These are phyloP conservation scores for Acer negundo DNA, from an alignment of 345 rosid genomes.

Conservation along the genomic window DNA sequence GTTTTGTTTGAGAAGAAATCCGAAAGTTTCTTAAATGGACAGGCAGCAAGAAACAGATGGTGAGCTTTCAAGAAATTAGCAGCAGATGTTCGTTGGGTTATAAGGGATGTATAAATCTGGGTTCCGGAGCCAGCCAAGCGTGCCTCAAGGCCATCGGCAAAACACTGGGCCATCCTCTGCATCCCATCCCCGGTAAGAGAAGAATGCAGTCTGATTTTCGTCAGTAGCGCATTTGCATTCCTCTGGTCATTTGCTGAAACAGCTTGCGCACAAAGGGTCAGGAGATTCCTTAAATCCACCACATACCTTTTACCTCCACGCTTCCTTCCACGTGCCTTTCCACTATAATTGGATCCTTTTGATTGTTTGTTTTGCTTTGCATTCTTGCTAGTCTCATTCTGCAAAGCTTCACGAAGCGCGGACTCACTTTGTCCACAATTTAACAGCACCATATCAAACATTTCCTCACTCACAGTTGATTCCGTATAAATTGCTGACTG, in stretches of 20 bases:
- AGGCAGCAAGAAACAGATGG: slow-evolving; percentile 45
- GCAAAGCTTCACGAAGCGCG: slow-evolving; percentile 39
- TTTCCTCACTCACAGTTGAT: slow-evolving; percentile 39
- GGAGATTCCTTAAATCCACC: slow-evolving; percentile 55
- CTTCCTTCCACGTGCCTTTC: slow-evolving; percentile 44
- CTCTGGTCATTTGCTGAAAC: slow-evolving; percentile 44
- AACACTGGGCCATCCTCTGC: slow-evolving; percentile 48
- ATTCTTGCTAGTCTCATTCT: slow-evolving; percentile 29
- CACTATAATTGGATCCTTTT: slow-evolving; percentile 30
- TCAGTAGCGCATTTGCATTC: slow-evolving; percentile 40
- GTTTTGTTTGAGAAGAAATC: slow-evolving; percentile 53
- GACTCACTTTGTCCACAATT: slow-evolving; percentile 31
- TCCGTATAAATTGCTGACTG: slow-evolving; percentile 47
- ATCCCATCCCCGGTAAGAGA: slow-evolving; percentile 46
- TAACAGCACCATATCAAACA: slow-evolving; percentile 55
- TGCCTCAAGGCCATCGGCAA: slow-evolving; percentile 50
- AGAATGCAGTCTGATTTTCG: slow-evolving; percentile 52
- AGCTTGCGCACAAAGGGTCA: slow-evolving; percentile 62
- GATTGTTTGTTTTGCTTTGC: slow-evolving; percentile 28
- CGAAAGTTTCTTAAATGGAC: slow-evolving; percentile 53
- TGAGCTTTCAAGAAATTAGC: slow-evolving; percentile 58
- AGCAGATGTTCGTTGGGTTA: slow-evolving; percentile 39
- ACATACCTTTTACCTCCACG: slow-evolving; percentile 36
- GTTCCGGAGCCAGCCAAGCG: slow-evolving; percentile 53
- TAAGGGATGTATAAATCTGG: slow-evolving; percentile 32